phyloP scores from a whole-genome alignment of 176 grass and related monocot species.

The Cenchrus purpureus region DNA sequence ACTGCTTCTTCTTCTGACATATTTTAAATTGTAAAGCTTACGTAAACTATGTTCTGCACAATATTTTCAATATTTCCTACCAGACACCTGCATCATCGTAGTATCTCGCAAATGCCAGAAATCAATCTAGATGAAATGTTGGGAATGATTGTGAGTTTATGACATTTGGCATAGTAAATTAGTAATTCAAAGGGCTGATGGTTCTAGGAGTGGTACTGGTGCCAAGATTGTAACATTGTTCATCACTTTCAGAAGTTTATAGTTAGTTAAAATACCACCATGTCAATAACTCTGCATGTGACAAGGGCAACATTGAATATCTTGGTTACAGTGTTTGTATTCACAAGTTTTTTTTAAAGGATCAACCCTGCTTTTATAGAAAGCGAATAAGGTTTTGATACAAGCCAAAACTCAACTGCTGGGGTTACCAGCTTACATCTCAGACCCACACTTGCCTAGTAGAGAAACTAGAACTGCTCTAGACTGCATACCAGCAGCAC shows the following conservation, averaged over 20 bases:
- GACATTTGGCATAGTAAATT: not conserved
- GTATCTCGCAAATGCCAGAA: slow-evolving; percentile 22
- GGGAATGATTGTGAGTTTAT: not conserved
- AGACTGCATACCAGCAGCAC: too few relatives aligned
- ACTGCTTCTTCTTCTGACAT: slow-evolving; percentile 3
- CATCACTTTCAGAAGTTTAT: not conserved
- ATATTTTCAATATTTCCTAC: slow-evolving; percentile 15
- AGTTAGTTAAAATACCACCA: not conserved
- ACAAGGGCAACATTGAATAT: slow-evolving; percentile 1
- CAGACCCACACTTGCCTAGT: too few relatives aligned
- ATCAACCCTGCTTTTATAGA: too few relatives aligned
- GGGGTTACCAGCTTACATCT: too few relatives aligned
- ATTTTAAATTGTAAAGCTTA: not conserved
- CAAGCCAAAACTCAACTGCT: too few relatives aligned
- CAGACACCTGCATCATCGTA: not conserved
- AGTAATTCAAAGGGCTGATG: not conserved
- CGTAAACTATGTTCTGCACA: not conserved
- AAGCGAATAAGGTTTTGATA: too few relatives aligned
- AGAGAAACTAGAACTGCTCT: too few relatives aligned
- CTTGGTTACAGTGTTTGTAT: slow-evolving; percentile 19
- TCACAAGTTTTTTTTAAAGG: not conserved
- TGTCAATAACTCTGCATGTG: not conserved
- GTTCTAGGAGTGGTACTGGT: not conserved
- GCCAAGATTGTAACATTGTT: slow-evolving; percentile 19
- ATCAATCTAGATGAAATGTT: slow-evolving; percentile 1